Percentiles rank a stretch among this genome's conserved stretches.
Conservation (phyloP, 352 stramenopile genomes). For the Phytopythium boreale region DNA sequence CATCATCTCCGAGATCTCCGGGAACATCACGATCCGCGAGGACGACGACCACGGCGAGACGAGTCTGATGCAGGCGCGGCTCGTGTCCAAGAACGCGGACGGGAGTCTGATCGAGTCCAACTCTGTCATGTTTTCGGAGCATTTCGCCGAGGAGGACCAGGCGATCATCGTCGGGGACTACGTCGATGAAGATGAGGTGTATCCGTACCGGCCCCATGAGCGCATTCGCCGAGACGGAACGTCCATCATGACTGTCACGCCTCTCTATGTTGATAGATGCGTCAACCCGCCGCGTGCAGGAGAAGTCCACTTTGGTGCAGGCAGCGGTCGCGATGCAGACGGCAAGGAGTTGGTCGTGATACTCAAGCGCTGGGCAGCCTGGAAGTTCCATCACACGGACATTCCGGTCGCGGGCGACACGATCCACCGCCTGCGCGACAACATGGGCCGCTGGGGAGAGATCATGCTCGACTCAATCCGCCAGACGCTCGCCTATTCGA, state of each 20-base stretch:
- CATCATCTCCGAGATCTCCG: slow-evolving; percentile 48
- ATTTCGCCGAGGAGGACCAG: slow-evolving; percentile 23
- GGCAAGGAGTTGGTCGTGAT: slow-evolving; percentile 17
- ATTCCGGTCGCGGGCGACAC: slow-evolving; percentile 14
- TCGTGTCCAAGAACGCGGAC: slow-evolving; percentile 26
- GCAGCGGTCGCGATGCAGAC: not conserved
- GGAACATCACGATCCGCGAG: slow-evolving; percentile 49
- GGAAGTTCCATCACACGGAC: slow-evolving; percentile 22
- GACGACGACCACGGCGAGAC: slow-evolving; percentile 44
- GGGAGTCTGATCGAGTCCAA: slow-evolving; percentile 40
- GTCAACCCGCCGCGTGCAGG: not conserved
- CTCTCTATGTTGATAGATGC: slow-evolving; percentile 18
- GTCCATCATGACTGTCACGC: slow-evolving; percentile 30
- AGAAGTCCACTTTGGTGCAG: not conserved
- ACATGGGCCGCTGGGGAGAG: slow-evolving; percentile 14
- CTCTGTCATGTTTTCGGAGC: slow-evolving; percentile 20
- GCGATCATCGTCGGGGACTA: slow-evolving; percentile 43
- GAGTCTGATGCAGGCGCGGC: slow-evolving; percentile 46
- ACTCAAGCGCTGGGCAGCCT: slow-evolving; percentile 22
- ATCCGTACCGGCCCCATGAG: slow-evolving; percentile 43
- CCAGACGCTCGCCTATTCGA: slow-evolving; percentile 14
- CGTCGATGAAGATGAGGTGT: slow-evolving; percentile 45
- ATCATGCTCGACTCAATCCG: slow-evolving; percentile 26
- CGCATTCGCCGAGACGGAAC: slow-evolving; percentile 44
- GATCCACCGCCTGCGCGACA: slow-evolving; percentile 16